These are phyloP conservation scores for Avena sativa DNA, from an alignment of 176 grass and related monocot species.

Conservation along the genomic window DNA sequence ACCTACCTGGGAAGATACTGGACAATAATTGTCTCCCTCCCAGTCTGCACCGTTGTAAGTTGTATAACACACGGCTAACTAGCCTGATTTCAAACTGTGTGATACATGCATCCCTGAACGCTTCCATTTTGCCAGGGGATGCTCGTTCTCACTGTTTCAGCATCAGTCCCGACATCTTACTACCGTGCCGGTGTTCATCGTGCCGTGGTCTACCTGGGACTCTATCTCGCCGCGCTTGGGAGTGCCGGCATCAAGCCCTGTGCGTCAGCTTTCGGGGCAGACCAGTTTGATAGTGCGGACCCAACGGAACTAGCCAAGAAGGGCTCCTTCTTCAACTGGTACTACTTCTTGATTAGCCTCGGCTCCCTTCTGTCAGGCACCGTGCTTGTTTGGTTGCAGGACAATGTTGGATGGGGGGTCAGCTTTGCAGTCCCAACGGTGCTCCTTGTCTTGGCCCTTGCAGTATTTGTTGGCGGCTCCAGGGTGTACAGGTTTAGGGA, in stretches of 20 bases:
- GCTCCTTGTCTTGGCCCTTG: slow-evolving; percentile 28
- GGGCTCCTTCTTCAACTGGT: slow-evolving; percentile 71
- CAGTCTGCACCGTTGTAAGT: slow-evolving; percentile 12
- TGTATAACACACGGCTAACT: background rate
- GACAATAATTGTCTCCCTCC: slow-evolving; percentile 24
- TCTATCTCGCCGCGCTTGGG: slow-evolving; percentile 52
- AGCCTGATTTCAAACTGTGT: background rate
- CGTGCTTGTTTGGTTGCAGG: slow-evolving; percentile 59
- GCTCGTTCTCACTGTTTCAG: slow-evolving; percentile 40
- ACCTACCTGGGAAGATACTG: slow-evolving; percentile 43
- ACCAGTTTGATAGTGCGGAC: slow-evolving; percentile 48
- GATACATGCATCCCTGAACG: background rate
- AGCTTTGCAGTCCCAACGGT: slow-evolving; percentile 42
- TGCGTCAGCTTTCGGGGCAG: slow-evolving; percentile 42
- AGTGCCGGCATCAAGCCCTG: slow-evolving; percentile 54
- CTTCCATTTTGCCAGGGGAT: slow-evolving; percentile 28
- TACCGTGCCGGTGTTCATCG: background rate
- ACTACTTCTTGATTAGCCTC: slow-evolving; percentile 45
- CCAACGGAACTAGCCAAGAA: slow-evolving; percentile 41
- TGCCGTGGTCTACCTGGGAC: slow-evolving; percentile 41
- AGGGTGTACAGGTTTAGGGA: slow-evolving; percentile 40
- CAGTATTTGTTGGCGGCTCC: slow-evolving; percentile 38
- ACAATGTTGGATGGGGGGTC: slow-evolving; percentile 49
- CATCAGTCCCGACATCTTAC: slow-evolving; percentile 1
- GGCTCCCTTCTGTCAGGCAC: slow-evolving; percentile 51